phyloP scores from a whole-genome alignment of 2,329 filamentous ascomycete genomes.

The Chaetomiaceae sp. region DNA sequence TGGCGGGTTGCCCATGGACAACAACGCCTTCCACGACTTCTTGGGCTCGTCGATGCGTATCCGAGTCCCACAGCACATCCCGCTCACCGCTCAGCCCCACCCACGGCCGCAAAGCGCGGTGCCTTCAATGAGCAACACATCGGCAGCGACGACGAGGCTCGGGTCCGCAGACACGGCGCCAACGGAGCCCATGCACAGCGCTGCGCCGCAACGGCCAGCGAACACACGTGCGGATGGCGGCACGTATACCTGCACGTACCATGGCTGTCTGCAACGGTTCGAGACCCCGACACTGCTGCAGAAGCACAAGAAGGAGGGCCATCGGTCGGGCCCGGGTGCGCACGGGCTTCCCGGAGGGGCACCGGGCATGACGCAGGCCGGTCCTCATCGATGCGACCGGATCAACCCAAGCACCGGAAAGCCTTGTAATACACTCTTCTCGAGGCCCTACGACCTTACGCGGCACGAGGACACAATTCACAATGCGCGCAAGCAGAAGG shows the following conservation, averaged over 20 bases:
- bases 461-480: conserved; percentile 97
- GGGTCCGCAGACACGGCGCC: conserved; percentile 42
- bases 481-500: conserved; percentile 90
- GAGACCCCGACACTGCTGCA: conserved; percentile 82
- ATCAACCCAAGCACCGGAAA: conserved; percentile 95
- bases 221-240: conserved; percentile 71
- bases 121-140: conserved; percentile 31
- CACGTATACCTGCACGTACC: conserved; percentile 94
- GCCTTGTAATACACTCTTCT: conserved; percentile 91
- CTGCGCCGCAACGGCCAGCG: conserved; percentile 48
- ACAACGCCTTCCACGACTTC: conserved; percentile 29
- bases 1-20: conserved; percentile 23
- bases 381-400: conserved; percentile 86
- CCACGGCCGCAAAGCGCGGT: conserved; percentile 36
- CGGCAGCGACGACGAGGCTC: conserved; percentile 37
- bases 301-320: conserved; percentile 92
- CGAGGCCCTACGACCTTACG: conserved; percentile 91
- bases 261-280: conserved; percentile 83
- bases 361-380: conserved; percentile 61
- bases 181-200: conserved; percentile 31
- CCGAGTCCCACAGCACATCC: conserved; percentile 44
- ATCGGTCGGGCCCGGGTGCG: conserved; percentile 67
- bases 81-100: conserved; percentile 44
- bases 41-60: conserved; percentile 32
- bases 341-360: too few relatives aligned